Conservation (phyloP, 495 filamentous ascomycete genomes). For the Penicillium egyptiacum region DNA sequence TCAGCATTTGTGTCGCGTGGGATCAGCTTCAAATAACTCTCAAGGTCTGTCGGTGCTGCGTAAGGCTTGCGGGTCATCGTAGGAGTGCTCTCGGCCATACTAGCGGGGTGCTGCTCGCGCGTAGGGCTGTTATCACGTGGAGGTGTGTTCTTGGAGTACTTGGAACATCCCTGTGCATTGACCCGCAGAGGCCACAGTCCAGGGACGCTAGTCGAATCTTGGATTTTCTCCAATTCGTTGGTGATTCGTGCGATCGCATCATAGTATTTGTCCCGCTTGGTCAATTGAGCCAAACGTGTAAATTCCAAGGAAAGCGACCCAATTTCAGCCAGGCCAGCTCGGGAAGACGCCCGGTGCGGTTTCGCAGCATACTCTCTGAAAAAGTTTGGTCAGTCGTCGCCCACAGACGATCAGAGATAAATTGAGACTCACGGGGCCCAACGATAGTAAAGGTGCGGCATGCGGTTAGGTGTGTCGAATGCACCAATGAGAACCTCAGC, state of each 20-base stretch:
- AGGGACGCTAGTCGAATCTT: slow-evolving; percentile 69
- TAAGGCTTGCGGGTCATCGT: slow-evolving; percentile 18
- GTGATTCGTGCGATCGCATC: slow-evolving; percentile 94
- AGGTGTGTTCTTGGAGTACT: slow-evolving; percentile 29
- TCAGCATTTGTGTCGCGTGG: slow-evolving; percentile 20
- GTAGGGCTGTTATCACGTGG: slow-evolving; percentile 9
- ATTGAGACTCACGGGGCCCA: slow-evolving; percentile 68
- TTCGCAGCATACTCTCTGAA: slow-evolving; percentile 56
- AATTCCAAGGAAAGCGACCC: slow-evolving; percentile 94
- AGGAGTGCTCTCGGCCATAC: neutral
- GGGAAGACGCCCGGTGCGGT: slow-evolving; percentile 62
- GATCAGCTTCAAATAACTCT: slow-evolving; percentile 29
- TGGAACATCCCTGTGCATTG: slow-evolving; percentile 72
- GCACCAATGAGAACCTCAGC: slow-evolving; percentile 86
- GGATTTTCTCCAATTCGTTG: slow-evolving; percentile 76
- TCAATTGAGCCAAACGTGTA: slow-evolving; percentile 89
- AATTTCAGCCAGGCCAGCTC: slow-evolving; percentile 75
- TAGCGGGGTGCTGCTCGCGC: neutral
- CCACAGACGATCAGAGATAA: neutral
- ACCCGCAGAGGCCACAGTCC: slow-evolving; percentile 82
- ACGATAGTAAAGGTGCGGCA: slow-evolving; percentile 84
- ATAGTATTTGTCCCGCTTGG: slow-evolving; percentile 83
- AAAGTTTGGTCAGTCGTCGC: slow-evolving; percentile 11
- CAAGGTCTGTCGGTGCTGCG: slow-evolving; percentile 27
- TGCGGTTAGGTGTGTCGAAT: slow-evolving; percentile 96